Evolutionary conservation across 495 filamentous ascomycete species (phyloP), one percentile per base, ranked within the genome.

Genomic region (Aspergillus avenaceus): DNA sequence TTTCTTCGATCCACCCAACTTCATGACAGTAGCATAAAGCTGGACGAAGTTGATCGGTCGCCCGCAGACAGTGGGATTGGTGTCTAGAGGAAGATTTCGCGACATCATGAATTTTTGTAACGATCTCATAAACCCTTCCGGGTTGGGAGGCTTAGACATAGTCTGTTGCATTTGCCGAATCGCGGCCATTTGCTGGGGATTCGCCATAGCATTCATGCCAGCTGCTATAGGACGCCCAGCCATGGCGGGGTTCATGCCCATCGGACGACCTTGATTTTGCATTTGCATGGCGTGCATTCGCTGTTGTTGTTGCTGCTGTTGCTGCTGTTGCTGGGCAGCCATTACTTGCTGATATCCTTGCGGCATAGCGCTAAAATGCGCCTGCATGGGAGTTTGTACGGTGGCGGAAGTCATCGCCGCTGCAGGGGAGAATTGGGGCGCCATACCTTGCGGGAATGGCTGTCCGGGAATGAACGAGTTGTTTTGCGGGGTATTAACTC

Each of bases 1-100:
- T 53, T 80, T 85, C 63, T 83, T 85, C 29, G 85, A 95, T 2
- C 93, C 93, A 14, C 86, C 86, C 60, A 86, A 77, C 54, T 84
- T 86, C 62, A 84, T 78, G 6, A 96, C 87, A 1, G 76, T 72
- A 32, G 80, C 79, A 70, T 89, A 97, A 7, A 98, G 77, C 40
- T 84, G 81, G 42, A 86, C 76, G 29, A 95, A 66, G 55, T 84
- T 81, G 31, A 97, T 72, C 0, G 74, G 76, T 22, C 88, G 84
- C 37, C 85, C 85, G 24, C 80, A 80, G 38, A 95, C 80, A 9
- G 76, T 64, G 0, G 91, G 90, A 50, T 83, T 84, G 3, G 68
- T 67, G 27, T 92, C 85, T 25, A 97, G 74, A 0, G 82, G 84
- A 16, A 84, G 73, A 28, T 82, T 81, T 50, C 83, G 80, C 51